Base-by-base conservation (phyloP, 306 rosid species). In the Medicago ruthenica region DNA sequence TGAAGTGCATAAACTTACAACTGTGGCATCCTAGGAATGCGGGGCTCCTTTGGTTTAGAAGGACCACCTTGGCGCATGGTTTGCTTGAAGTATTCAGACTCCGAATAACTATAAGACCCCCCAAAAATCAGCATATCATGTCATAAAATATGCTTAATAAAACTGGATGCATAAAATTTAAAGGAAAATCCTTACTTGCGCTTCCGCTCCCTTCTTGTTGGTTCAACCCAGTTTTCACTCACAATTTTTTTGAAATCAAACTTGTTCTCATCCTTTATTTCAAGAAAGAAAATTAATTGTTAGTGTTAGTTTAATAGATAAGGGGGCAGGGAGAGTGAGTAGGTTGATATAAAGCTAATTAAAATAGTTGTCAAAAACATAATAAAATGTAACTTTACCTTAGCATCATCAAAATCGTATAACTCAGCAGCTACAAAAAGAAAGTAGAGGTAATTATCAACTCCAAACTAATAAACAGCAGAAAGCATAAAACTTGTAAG, bases 21-120 rank as follows among this genome's bases (percentile, higher is more conserved):
- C 86, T 92, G 98, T 57, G 99, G 99, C 99, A 95, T 95, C 79
- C 99, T 96, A 41, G 99, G 99, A 88, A 95, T 95, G 42, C 99
- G 93, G 8, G 99, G 98, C 86, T 95, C 99, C 71, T 83, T 95
- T 5, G 99, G 97, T 85, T 95, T 95, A 65, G 96, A 74, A 9
- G 99, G 97, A 85, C 85, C 99, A 80, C 99, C 98, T 88, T 95
- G 99, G 34, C 99, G 97, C 97, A 95, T 60, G 73, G 99, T 92
- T 89, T 95, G 99, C 87, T 95, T 95, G 74, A 95, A 95, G 84
- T 95, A 95, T 76, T 95, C 99, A 34, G 99, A 90, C 75, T 95
- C 99, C 12, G 99, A 95, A 88, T 95, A 95, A 85, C 99, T 95
- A 66, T 2, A 79, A 80, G 55, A 76, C 0, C 50, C 54, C 71